Base-by-base conservation (phyloP, 495 filamentous ascomycete species). In the Xylaria longipes region DNA sequence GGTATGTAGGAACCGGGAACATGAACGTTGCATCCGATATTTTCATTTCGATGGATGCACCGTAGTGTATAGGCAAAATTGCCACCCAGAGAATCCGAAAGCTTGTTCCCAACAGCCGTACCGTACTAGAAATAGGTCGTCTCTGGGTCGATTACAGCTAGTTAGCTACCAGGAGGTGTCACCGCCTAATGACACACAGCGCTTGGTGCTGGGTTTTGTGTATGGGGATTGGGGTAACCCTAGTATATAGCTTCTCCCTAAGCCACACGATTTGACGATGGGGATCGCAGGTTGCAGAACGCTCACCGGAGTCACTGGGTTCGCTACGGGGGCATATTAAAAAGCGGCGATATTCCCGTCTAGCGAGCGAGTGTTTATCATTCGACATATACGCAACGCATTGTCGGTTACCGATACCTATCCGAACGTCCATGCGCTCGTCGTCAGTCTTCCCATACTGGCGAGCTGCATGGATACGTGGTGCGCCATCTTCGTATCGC, bases 391-490 rank as follows among this genome's bases (percentile, higher is more conserved):
- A 33, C 15, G 25, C 27, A 45, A 33, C 15, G 25, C 27, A 45
- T 12, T 14, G n/a, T 46, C 62, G 41, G 41, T 48, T 48, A 48
- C 62, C 39, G 41, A 5, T 41, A 43, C 60, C 60, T n/a, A 41
- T 63, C 37, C 7, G n/a, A 41, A 63, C 37, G 20, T 37, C 33
- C 45, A 66, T 66, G 63, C 63, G 63, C 39, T 52, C 41, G 15
- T 27, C 46, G 57, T 41, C 43, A 57, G 22, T 43, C 31, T 60
- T 27, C 22, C 31, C 57, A 60, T 46, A 64, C 58, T 64, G 39
- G 68, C 68, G 68, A 63, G 58, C 58, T 70, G 68, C 68, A 70
- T 64, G 68, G 35, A 70, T 70, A 70, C 68, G 68, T 70, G 68
- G 58, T 54, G 58, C 45, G 9, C 60, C 31, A 29, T 70, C 61